phyloP scores from a whole-genome alignment of 1,284 basidiomycete species.

The Neonothopanus nambi region DNA sequence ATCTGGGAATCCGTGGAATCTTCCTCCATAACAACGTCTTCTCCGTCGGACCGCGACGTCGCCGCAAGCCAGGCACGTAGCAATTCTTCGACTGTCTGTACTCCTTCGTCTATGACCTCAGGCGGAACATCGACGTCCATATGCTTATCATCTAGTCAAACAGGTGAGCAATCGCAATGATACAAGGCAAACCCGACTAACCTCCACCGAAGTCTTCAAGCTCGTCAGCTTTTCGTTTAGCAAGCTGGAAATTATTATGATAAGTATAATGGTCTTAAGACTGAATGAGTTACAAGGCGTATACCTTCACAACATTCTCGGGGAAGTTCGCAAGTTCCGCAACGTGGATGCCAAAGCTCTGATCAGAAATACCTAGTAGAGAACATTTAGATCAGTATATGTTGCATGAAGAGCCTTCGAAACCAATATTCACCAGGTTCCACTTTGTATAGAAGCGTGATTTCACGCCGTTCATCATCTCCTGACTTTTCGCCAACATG shows the following conservation, averaged over 20 bases:
- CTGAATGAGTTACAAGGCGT: conserved; percentile 13
- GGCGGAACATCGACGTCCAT: conserved; percentile 52
- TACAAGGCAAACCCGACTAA: conserved; percentile 22
- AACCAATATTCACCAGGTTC: conserved; percentile 68
- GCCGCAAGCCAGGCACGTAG: conserved; percentile 70
- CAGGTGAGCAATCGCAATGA: background rate
- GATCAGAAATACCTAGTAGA: conserved; percentile 80
- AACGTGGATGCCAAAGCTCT: conserved; percentile 98
- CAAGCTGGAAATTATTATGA: conserved; percentile 57
- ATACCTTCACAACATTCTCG: conserved; percentile 86
- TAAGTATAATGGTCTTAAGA: background rate
- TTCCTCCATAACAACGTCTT: conserved; percentile 44
- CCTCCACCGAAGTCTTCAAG: conserved; percentile 88
- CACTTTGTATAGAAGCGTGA: conserved; percentile 94
- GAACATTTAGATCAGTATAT: background rate
- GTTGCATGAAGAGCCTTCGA: background rate
- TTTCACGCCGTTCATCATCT: conserved; percentile 76
- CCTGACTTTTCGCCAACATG: conserved; percentile 71
- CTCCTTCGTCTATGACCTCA: conserved; percentile 75
- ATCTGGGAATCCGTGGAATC: conserved; percentile 65
- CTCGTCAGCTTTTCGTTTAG: conserved; percentile 94
- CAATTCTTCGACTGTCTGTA: conserved; percentile 79
- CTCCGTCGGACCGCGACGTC: conserved; percentile 25
- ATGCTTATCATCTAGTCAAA: conserved; percentile 29
- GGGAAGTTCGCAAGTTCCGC: conserved; percentile 97